Base-by-base conservation (phyloP, 2,329 filamentous ascomycete genomes). In the Fusarium dimerum region DNA sequence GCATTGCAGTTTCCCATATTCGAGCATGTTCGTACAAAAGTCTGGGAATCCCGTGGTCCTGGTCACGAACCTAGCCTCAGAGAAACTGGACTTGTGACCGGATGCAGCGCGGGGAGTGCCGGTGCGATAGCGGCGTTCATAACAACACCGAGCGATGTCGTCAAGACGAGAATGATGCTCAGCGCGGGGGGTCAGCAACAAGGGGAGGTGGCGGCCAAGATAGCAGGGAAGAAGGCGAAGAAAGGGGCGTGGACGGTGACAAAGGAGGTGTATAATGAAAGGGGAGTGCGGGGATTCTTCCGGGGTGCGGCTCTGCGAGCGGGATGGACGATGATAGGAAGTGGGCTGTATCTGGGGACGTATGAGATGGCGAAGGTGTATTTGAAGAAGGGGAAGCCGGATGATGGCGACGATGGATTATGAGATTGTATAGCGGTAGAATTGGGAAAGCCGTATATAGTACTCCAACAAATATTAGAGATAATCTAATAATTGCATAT, bases 91-190 rank as follows among this genome's bases (percentile, higher is more conserved):
- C 51, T 81, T 2, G 82, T 93, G 41, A 94, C 90, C 1, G 90
- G 88, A 0, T 51, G 81, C 4, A 89, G 88, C 66, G 92, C 91
- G 0, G 90, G 87, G 2, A 70, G 80, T 15, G 89, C 91, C 0
- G 92, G 92, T 0, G 83, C 84, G 6, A 70, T 93, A 9, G 87
- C 91, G 0, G 89, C 92, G 1, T 81, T 89, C 10, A 69, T 94
- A n/a, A 96, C 92, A 2, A 96, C 92, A 46, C 92, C 92, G 0
- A 84, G 92, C 50, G 92, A 96, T 70, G 90, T 96, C 10, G 82
- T 96, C 20, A 96, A 96, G 76, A 96, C 92, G 58, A 76, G 90
- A 45, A 88, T 96, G 72, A 96, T 96, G 92, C 76, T 96, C 26
- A 78, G 81, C 30, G 85, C 85, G 2, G 77, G 75, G 29, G 62